Evolutionary conservation across 2,329 filamentous ascomycete species (phyloP), one percentile per base, ranked within the genome.

Genomic region (Metarhizium album): DNA sequence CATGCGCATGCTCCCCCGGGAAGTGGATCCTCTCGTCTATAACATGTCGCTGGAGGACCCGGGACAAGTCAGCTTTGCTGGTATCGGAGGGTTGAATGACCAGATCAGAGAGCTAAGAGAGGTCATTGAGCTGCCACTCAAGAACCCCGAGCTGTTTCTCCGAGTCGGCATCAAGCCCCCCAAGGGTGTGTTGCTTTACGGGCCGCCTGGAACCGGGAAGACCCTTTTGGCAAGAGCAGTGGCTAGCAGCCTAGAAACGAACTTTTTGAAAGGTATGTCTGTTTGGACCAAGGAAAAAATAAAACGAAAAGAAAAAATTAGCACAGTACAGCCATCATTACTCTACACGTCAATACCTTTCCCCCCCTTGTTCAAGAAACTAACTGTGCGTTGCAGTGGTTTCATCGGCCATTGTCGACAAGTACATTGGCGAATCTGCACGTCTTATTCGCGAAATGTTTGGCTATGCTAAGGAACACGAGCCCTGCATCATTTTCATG

Each of bases 401-500:
- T 29, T 97, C 93, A 3, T 98, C 93, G 42, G 94, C 93, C 27
- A 98, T 98, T 64, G 93, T 98, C 56, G 94, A 98, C 77, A 98
- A 98, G 71, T 98, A 98, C 67, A 98, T 98, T 57, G 93, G 93
- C 69, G 93, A 98, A 73, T 98, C 93, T 11, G 93, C 93, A 37
- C 86, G 94, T 58, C 76, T 98, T 58, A 98, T 98, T 64, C 84
- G 93, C 68, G 93, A 98, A 70, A 98, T 98, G 94, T 98, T 98
- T 65, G 94, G 93, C 52, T 98, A 98, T 65, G 93, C 94, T 62
- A 97, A 96, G 72, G 94, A 98, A 69, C 93, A 98, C 69, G 93
- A 98, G 70, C 93, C 93, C 38, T 98, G 93, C 70, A 98, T 98
- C 70, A 98, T 98, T 72, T 98, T 98, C 80, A 98, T 98, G 93